phyloP scores from a whole-genome alignment of 2,329 filamentous ascomycete genomes.

The Alternaria arborescens region DNA sequence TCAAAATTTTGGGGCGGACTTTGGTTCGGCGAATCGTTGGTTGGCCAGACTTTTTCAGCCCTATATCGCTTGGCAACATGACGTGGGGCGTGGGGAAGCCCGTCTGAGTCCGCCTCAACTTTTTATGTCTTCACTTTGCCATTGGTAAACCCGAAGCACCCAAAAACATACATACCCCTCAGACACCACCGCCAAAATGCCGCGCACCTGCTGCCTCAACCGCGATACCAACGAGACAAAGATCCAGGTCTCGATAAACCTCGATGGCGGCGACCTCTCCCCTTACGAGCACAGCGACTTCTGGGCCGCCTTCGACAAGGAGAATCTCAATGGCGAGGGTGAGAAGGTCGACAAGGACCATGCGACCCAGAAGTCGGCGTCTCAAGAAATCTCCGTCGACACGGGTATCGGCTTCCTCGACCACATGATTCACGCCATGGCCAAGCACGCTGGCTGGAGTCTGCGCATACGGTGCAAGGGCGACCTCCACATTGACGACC shows the following conservation, averaged over 20 bases:
- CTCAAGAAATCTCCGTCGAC: constrained; percentile 85
- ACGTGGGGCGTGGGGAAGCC: constrained; percentile 34
- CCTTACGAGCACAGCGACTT: constrained; percentile 58
- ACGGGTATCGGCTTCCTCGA: constrained; percentile 98
- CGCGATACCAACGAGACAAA: constrained; percentile 98
- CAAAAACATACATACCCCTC: not conserved
- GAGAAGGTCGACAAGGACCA: constrained; percentile 65
- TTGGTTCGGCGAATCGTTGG: constrained; percentile 32
- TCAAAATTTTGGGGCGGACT: constrained; percentile 39
- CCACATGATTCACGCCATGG: constrained; percentile 97
- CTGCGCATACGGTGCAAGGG: constrained; percentile 82
- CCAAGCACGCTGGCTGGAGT: constrained; percentile 96
- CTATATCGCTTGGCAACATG: constrained; percentile 37
- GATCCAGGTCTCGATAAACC: constrained; percentile 89
- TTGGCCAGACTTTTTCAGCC: constrained; percentile 40
- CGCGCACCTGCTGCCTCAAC: constrained; percentile 78
- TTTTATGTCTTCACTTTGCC: constrained; percentile 22
- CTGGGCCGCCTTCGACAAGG: constrained; percentile 58
- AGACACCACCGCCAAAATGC: constrained; percentile 33
- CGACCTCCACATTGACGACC: constrained; percentile 96
- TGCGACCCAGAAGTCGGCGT: constrained; percentile 83
- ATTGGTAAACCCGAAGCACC: not conserved
- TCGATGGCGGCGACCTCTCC: constrained; percentile 80
- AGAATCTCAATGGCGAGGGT: constrained; percentile 41
- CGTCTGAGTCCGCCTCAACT: constrained; percentile 28